Base-by-base conservation (phyloP, 331 rosid species). In the Pyracantha coccinea region DNA sequence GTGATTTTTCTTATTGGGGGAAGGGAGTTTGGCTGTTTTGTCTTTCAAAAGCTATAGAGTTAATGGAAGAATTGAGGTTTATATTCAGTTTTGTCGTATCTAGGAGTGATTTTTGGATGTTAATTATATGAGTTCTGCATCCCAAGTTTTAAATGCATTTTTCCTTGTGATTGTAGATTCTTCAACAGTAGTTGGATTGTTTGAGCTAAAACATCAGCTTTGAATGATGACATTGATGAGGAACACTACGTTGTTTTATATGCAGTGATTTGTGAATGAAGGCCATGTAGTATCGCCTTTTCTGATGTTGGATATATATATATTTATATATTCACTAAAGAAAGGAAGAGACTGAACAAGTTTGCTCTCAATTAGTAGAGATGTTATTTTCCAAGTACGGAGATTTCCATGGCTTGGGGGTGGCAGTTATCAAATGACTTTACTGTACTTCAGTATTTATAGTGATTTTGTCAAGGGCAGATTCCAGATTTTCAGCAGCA, bases 81-180 rank as follows among this genome's bases (percentile, higher is more conserved):
- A 35, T 44, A 21, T 23, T 57, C 27, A 19, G 28, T 32, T 38
- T 38, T 38, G 45, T 10, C 45, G 45, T 10, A 38, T 10, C 45
- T 38, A 38, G 45, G 45, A 38, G 65, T 55, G 52, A 53, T n/a
- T 54, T 31, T 31, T 38, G 45, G 45, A 38, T 14, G 16, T 33
- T 57, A 27, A 72, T 28, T 57, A 14, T 35, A 33, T 41, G 21
- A n/a, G 66, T 2, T 55, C 29, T 57, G 8, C 29, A 55, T 32
- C 24, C 21, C n/a, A 29, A 31, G 27, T 32, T n/a, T 66, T 33
- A 11, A 9, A 33, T 66, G 17, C 13, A 11, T 12, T 38, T 72
- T 69, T 41, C 54, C 55, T 68, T 59, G 15, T 38, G 4, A 14
- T 19, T 70, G 82, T 74, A 80, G 90, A 72, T 73, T 72, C 69